A percentile compares a stretch with the other conserved stretches of the same genome.
phyloP scores from a whole-genome alignment of 148 eudicot species.

The Talinum fruticosum region DNA sequence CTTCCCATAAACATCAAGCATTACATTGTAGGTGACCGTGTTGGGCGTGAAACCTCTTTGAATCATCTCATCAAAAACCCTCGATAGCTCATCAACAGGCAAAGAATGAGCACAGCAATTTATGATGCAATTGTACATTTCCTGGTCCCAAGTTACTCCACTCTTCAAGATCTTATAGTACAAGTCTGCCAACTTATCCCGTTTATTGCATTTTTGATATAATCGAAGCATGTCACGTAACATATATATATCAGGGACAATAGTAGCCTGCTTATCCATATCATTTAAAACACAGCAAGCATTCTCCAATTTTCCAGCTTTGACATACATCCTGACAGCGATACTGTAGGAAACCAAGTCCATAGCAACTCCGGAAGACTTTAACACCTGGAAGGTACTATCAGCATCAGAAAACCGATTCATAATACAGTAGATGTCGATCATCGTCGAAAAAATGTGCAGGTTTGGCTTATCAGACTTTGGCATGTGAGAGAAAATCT shows the following conservation, averaged over 20 bases:
- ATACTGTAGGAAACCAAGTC: constrained; percentile 77
- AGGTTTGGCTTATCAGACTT: constrained; percentile 62
- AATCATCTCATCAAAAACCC: constrained; percentile 90
- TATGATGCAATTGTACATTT: constrained; percentile 85
- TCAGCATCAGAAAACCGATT: constrained; percentile 65
- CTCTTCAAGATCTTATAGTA: constrained; percentile 71
- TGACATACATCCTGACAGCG: constrained; percentile 77
- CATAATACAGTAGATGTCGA: constrained; percentile 72
- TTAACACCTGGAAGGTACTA: constrained; percentile 47
- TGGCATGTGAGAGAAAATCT: constrained; percentile 59
- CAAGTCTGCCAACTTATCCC: constrained; percentile 54
- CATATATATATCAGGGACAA: constrained; percentile 75
- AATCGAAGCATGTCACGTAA: constrained; percentile 85
- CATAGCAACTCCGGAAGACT: constrained; percentile 49
- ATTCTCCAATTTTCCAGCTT: constrained; percentile 55
- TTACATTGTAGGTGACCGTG: constrained; percentile 69
- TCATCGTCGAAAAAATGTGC: constrained; percentile 82
- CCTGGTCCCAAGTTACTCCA: constrained; percentile 73
- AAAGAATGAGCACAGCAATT: constrained; percentile 92
- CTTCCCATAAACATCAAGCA: constrained; percentile 84
- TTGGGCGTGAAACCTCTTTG: constrained; percentile 63
- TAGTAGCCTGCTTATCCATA: constrained; percentile 56
- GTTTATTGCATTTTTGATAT: constrained; percentile 61
- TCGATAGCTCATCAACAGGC: constrained; percentile 85
- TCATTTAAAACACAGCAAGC: constrained; percentile 65